A percentile compares a stretch with the other conserved stretches of the same genome.
These are phyloP conservation scores for Ganoderma meredithae DNA, from an alignment of 1,284 basidiomycete species.

Conservation along the genomic window DNA sequence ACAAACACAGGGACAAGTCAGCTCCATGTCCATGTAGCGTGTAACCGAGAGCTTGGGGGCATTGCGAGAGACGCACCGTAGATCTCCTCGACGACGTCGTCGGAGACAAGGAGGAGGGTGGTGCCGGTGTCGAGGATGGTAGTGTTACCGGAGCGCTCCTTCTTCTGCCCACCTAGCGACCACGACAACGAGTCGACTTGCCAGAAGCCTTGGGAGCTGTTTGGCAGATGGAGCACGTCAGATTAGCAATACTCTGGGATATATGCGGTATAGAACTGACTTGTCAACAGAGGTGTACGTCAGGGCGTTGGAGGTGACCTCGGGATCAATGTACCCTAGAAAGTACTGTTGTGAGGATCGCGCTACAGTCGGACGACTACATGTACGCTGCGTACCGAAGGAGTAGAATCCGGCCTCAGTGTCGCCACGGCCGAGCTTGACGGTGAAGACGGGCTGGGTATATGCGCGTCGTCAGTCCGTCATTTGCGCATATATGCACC, in stretches of 20 bases:
- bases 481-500: background rate
- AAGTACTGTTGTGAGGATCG: background rate
- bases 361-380: background rate
- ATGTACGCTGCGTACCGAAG: constrained; percentile 37
- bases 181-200: constrained; percentile 41
- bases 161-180: constrained; percentile 38
- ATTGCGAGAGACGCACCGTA: constrained; percentile 35
- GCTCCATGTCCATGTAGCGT: too few species aligned
- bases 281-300: constrained; percentile 41
- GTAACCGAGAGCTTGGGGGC: too few species aligned
- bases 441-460: constrained; percentile 42
- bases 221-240: background rate
- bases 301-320: constrained; percentile 39
- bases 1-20: too few species aligned
- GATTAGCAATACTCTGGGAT: background rate
- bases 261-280: constrained; percentile 28
- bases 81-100: constrained; percentile 42
- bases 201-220: constrained; percentile 46
- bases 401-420: constrained; percentile 45
- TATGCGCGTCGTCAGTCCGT: background rate
- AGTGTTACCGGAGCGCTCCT: constrained; percentile 41
- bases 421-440: constrained; percentile 42
- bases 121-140: constrained; percentile 52
- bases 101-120: constrained; percentile 44
- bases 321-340: constrained; percentile 41